Percentiles rank a stretch among this genome's conserved stretches.
Conservation (phyloP, 176 grass and related monocot species). For the Panicum miliaceum region DNA sequence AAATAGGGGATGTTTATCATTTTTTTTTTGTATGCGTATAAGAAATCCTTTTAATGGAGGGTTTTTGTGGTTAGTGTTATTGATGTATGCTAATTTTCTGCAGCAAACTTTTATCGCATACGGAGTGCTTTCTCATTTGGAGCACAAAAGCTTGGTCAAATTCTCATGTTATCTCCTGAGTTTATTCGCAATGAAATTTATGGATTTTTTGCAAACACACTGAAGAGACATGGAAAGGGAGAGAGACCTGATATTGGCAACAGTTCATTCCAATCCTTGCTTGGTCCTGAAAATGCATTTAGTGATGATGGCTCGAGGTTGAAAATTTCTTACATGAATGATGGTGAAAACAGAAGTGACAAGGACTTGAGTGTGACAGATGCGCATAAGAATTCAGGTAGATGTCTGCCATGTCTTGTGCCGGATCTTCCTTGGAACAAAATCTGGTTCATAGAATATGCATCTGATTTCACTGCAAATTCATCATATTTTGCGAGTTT, state of each 20-base stretch:
- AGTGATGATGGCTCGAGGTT: neutral
- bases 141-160: constrained; percentile 62
- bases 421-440: constrained; percentile 39
- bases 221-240: constrained; percentile 50
- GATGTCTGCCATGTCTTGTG: constrained; percentile 14
- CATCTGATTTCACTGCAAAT: constrained; percentile 8
- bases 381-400: constrained; percentile 23
- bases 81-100: constrained; percentile 21
- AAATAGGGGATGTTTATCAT: neutral
- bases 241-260: constrained; percentile 46
- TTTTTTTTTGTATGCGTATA: neutral
- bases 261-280: constrained; percentile 24
- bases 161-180: constrained; percentile 62
- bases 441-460: constrained; percentile 13
- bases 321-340: neutral
- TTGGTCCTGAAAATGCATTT: constrained; percentile 12
- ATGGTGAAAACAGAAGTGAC: constrained; percentile 38
- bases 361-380: constrained; percentile 30
- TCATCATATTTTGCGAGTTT: constrained; percentile 31
- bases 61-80: neutral
- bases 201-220: constrained; percentile 62
- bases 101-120: constrained; percentile 69
- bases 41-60: neutral
- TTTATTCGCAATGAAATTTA: constrained; percentile 42
- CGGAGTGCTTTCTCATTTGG: constrained; percentile 66